These are phyloP conservation scores for Aristolochia californica DNA, from an alignment of 164 flowering plant species.

Conservation along the genomic window DNA sequence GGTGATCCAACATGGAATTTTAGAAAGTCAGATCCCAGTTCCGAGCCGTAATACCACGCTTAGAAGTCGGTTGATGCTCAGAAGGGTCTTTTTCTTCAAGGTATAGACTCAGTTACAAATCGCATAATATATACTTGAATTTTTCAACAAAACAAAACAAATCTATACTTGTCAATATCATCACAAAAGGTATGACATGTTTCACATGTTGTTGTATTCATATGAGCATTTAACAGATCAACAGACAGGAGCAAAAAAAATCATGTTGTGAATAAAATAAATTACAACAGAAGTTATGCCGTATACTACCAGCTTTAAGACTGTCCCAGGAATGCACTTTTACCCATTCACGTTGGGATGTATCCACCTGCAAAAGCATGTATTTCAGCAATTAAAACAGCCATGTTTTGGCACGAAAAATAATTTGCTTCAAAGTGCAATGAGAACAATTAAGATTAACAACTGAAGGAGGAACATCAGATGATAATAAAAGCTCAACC, in stretches of 20 bases:
- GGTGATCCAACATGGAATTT: too few relatives aligned
- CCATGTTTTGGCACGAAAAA: not conserved
- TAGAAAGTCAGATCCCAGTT: too few relatives aligned
- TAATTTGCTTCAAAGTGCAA: not conserved
- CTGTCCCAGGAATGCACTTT: constrained; percentile 68
- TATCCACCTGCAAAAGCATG: constrained; percentile 44
- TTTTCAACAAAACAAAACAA: too few relatives aligned
- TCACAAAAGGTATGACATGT: too few relatives aligned
- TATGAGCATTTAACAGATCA: constrained; percentile 4
- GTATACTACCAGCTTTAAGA: constrained; percentile 38
- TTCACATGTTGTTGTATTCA: too few relatives aligned
- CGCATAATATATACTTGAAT: too few relatives aligned
- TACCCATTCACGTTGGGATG: constrained; percentile 44
- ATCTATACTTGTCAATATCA: too few relatives aligned
- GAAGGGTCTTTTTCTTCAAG: too few relatives aligned
- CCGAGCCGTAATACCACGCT: too few relatives aligned
- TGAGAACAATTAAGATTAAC: too few relatives aligned
- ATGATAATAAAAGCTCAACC: not conserved
- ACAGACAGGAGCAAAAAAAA: not conserved
- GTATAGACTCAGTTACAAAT: too few relatives aligned
- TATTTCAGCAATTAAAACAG: not conserved
- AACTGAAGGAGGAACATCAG: not conserved
- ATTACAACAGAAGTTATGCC: not conserved
- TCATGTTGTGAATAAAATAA: not conserved
- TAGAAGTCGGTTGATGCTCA: too few relatives aligned